Base-by-base conservation (phyloP, 371 early-diverging fungal species). In the Lichtheimia corymbifera region DNA sequence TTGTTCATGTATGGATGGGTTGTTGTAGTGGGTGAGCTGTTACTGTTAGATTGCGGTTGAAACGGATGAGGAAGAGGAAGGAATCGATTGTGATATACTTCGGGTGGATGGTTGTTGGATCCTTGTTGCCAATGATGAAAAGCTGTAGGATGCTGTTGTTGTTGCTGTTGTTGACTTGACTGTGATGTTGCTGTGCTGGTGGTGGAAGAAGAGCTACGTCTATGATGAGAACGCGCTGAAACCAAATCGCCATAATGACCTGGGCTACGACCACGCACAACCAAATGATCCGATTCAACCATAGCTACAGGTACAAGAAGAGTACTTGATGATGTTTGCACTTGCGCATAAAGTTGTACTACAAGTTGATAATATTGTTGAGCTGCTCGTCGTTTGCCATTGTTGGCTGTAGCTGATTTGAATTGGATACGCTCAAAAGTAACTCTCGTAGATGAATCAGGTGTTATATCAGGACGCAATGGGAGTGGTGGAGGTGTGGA, bases 351-450 rank as follows among this genome's bases (percentile, higher is more conserved):
- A 24, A 93, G 70, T 41, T 86, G 85, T 0, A 93, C 74, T 25
- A 80, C 73, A 50, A 93, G 67, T 43, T 85, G 79, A 68, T 92
- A 92, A 71, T 91, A 94, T 71, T 96, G 96, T 64, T 95, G 96
- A 0, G 93, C 90, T 30, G 93, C 91, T 18, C 82, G 79, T 59
- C 93, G 84, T 65, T 91, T 90, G 44, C 92, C 93, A 62, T 93
- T 95, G 72, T 94, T 96, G 61, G 93, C 93, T 0, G 97, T 96
- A 18, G 96, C 93, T 0, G 90, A 86, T 70, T 93, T 94, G 83
- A 96, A 96, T 77, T 96, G 97, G 18, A 96, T 73, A 15, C 97
- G 88, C 63, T 96, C 95, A 76, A 93, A 96, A 12, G 89, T 88
- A 2, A 84, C 87, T 2, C 35, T 35, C 9, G 35, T 35, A 6